Base-by-base conservation (phyloP, 2,329 filamentous ascomycete species). In the Pseudogymnoascus sp. region DNA sequence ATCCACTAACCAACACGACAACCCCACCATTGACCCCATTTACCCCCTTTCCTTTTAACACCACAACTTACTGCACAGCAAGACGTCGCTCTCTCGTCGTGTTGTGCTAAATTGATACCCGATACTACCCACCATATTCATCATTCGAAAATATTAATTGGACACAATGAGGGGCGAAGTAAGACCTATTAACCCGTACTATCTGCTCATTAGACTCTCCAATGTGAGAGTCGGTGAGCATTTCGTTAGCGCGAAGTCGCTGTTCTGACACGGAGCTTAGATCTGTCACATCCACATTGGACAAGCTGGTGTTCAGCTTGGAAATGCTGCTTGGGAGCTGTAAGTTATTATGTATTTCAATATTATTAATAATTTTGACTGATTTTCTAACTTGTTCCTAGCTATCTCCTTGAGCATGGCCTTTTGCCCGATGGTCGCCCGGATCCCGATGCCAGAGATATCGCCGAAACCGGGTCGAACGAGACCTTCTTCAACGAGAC, bases 281-380 rank as follows among this genome's bases (percentile, higher is more conserved):
- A 80, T 86, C 71, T 81, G 80, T 71, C 83, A 86, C 73, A 74
- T 86, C 67, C 83, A 86, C 71, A 83, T 86, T 72, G 83, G 83
- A 73, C 83, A 86, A 75, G 83, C 83, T 73, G 83, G 83, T 72
- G 79, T 77, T 60, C 83, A 86, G 77, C 79, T 86, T 62, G 83
- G 83, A 68, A 86, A 86, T 75, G 82, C 79, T 69, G 83, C 83
- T 67, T 86, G 83, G 83, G 83, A 86, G 74, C 77, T 86, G 83
- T 86, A 81, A 65, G 82, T 72, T 60, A 39, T 61, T 64, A 66
- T 52, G 57, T 57, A 38, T 18, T 55, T 33, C 38, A 35, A 59
- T 52, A 30, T 13, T 33, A 13, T 59, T 57, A 48, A 18, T 59
- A 18, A 4, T 52, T 52, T 8, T 52, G 15, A 19, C 26, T 33